These are phyloP conservation scores for Diaporthe citri DNA, from an alignment of 2,329 filamentous ascomycete species.

Conservation along the genomic window DNA sequence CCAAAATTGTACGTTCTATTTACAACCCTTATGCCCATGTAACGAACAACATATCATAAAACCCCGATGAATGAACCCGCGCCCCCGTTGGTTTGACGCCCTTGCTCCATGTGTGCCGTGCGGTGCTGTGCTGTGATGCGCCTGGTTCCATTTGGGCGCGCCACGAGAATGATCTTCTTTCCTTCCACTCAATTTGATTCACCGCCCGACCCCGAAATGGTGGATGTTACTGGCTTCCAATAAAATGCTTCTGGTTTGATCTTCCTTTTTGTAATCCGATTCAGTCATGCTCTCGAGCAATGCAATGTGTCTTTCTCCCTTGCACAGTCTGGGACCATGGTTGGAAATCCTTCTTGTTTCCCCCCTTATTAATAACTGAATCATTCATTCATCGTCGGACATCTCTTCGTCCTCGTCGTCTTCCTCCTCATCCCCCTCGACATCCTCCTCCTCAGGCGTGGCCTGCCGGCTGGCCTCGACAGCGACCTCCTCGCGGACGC, in stretches of 20 bases:
- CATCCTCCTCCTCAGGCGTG: slow-evolving; percentile 31
- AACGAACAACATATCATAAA: background rate
- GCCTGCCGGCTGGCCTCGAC: slow-evolving; percentile 40
- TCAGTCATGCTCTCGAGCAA: slow-evolving; percentile 1
- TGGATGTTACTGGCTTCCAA: background rate
- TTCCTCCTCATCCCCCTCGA: background rate
- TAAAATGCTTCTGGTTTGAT: slow-evolving; percentile 3
- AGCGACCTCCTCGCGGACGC: slow-evolving; percentile 45
- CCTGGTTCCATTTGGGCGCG: background rate
- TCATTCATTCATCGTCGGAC: slow-evolving; percentile 1
- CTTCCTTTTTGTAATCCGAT: background rate
- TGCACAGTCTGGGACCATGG: background rate
- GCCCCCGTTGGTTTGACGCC: background rate
- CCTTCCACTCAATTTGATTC: background rate
- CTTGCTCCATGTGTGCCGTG: background rate
- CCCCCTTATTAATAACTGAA: background rate
- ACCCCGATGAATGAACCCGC: background rate
- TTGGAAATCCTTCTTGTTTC: background rate
- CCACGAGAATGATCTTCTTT: background rate
- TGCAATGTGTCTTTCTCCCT: background rate
- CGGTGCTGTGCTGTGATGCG: background rate
- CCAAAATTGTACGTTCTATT: background rate
- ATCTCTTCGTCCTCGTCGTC: slow-evolving; percentile 7
- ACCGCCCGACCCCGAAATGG: background rate
- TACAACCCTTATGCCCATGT: background rate